Evolutionary conservation across 164 flowering plant genomes (phyloP).

Genomic region (Macadamia integrifolia): DNA sequence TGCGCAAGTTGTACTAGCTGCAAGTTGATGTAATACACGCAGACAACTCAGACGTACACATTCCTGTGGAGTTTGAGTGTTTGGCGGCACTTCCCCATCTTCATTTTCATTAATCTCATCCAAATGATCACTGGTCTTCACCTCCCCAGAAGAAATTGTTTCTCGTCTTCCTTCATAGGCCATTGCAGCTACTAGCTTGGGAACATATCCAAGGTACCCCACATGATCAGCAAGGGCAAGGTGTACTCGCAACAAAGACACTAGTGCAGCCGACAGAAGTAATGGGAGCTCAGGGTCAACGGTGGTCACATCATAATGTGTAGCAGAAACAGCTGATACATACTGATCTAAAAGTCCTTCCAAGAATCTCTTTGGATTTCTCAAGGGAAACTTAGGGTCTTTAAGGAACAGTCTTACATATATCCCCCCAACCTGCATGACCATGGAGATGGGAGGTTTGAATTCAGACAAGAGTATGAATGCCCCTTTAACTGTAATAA

Average conservation of each 20-base stretch:
- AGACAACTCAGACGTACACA: slow-evolving; percentile 97
- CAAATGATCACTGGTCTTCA: slow-evolving; percentile 31
- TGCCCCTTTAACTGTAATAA: background rate
- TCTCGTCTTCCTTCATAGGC: slow-evolving; percentile 96
- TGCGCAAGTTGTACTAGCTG: slow-evolving; percentile 95
- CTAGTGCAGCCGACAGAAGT: slow-evolving; percentile 92
- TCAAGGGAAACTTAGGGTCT: slow-evolving; percentile 97
- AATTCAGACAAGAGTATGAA: background rate
- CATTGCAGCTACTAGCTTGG: slow-evolving; percentile 95
- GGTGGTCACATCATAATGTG: slow-evolving; percentile 75
- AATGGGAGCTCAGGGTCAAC: slow-evolving; percentile 90
- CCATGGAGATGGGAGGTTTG: background rate
- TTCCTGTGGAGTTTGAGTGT: slow-evolving; percentile 80
- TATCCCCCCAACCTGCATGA: slow-evolving; percentile 92
- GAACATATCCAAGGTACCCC: slow-evolving; percentile 97
- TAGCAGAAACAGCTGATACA: slow-evolving; percentile 82
- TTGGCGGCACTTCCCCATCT: slow-evolving; percentile 41
- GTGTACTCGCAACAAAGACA: slow-evolving; percentile 88
- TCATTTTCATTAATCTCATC: slow-evolving; percentile 52
- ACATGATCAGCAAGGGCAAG: slow-evolving; percentile 98
- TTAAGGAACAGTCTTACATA: slow-evolving; percentile 93
- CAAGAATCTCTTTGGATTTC: slow-evolving; percentile 96
- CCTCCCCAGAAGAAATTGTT: slow-evolving; percentile 76
- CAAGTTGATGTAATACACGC: slow-evolving; percentile 96
- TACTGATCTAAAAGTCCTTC: slow-evolving; percentile 98